Base-by-base conservation (phyloP, 768 basidiomycete genomes). In the Rhizopogon vulgaris region DNA sequence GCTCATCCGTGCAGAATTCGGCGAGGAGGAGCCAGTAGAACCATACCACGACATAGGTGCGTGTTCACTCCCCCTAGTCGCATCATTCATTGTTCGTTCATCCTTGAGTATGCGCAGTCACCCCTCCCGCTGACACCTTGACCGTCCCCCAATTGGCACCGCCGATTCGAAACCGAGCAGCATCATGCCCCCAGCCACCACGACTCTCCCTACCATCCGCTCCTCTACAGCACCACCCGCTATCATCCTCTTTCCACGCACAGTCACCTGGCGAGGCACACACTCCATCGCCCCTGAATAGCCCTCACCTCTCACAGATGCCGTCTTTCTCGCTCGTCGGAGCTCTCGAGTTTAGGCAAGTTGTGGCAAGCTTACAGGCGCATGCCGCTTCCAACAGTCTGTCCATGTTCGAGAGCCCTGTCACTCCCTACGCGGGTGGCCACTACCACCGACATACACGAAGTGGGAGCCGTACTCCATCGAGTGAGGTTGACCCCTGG, bases 271-370 rank as follows among this genome's bases (percentile, higher is more conserved):
- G n/a, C 14, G 41, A 25, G 5, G 59, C 63, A 8, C 76, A 73
- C 24, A 73, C 80, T 6, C 73, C 80, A 11, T 80, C 85, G 1
- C 78, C 81, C 6, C 62, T 74, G 6, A 70, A 65, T 24, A 54
- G 63, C 0, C 54, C 75, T 22, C 67, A 69, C 22, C 66, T 73
- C 36, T 66, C 69, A 9, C 79, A 81, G 54, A 78, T 91, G 69
- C 88, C 87, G 3, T 90, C 87, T 0, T 92, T 92, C 60, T 97
- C 95, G 3, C 79, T 99, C 2, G 80, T 98, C 4, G 92, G 95
- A 8, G 96, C 96, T 0, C 79, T 99, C 40, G 96, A 99, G 68
- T 99, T 99, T 69, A 79, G 94, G 15, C 86, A 94, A 53, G 88
- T 97, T 22, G 87, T 99, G 18, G 77, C 87, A 10, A 84, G 87